Base-by-base conservation (phyloP, 179 eudicot genomes). In the Vitellaria paradoxa region DNA sequence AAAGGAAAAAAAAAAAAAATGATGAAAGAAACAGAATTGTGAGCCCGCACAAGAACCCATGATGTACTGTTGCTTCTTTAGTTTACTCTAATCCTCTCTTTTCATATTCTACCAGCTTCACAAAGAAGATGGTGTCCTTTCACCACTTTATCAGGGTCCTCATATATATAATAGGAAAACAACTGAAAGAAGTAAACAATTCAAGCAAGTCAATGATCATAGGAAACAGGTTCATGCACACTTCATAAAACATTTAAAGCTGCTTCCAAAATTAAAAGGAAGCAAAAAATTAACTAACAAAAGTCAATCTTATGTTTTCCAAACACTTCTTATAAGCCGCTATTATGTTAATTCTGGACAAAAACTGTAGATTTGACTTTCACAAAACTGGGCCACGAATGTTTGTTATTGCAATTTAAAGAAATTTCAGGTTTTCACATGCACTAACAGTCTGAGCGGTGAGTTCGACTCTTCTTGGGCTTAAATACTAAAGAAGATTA, bases 391-490 rank as follows among this genome's bases (percentile, higher is more conserved):
- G 11, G 12, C 12, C 55, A 50, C 12, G 55, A 50, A 12, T 50
- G 55, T 50, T 50, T 50, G 55, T 7, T 50, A 50, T 8, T 50
- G 55, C 2, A 30, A 30, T 30, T 30, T 77, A 78, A 74, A 82
- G 79, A 81, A 76, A 71, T 73, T 73, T 79, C 75, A 66, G 77
- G 72, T 80, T 77, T 80, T 79, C 67, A 59, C 82, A 86, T 81
- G 87, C 87, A 86, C 86, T 78, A 83, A 24, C 83, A 74, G 64
- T 53, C 78, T 76, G 79, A 80, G 85, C 84, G 88, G 81, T 75
- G 76, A 70, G 68, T 76, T 77, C 68, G 61, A 78, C 73, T 67
- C 79, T 67, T 76, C 75, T 40, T 8, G 62, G 73, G 49, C 60
- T 55, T 78, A 56, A 37, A 74, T 57, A 6, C 6, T 1, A 57